Conservation (phyloP, 2,329 filamentous ascomycete species). For the Clonostachys rosea region DNA sequence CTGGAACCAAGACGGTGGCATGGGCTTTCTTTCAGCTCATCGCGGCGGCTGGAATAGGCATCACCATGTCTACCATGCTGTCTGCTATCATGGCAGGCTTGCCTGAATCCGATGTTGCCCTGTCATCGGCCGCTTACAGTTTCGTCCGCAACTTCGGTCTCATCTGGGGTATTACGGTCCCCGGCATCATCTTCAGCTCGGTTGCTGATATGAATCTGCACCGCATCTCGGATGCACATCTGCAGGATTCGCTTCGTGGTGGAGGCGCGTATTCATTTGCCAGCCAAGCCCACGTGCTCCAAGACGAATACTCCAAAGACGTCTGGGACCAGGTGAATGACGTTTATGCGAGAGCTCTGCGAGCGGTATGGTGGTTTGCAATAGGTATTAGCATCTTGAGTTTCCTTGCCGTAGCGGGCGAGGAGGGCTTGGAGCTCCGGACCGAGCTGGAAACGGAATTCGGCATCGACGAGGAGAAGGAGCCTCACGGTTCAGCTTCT, state of each 20-base stretch:
- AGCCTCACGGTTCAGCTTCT: no score
- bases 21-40: conserved; percentile 35
- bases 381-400: no score
- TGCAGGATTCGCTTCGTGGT: neutral
- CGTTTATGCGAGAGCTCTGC: no score
- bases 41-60: conserved; percentile 30
- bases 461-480: no score
- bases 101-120: conserved; percentile 24
- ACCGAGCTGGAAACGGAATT: no score
- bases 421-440: no score
- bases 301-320: no score
- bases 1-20: conserved; percentile 17
- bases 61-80: conserved; percentile 31
- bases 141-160: conserved; percentile 39
- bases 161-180: conserved; percentile 39
- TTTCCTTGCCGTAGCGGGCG: no score
- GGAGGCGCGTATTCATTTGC: neutral
- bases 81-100: conserved; percentile 33
- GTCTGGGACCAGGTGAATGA: neutral
- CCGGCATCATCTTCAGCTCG: conserved; percentile 29
- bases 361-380: no score
- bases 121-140: conserved; percentile 27
- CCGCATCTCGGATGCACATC: neutral
- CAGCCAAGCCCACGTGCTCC: no score
- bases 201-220: neutral